Evolutionary conservation across 345 rosid genomes (phyloP).

Genomic region (Eucalyptus viminalis): DNA sequence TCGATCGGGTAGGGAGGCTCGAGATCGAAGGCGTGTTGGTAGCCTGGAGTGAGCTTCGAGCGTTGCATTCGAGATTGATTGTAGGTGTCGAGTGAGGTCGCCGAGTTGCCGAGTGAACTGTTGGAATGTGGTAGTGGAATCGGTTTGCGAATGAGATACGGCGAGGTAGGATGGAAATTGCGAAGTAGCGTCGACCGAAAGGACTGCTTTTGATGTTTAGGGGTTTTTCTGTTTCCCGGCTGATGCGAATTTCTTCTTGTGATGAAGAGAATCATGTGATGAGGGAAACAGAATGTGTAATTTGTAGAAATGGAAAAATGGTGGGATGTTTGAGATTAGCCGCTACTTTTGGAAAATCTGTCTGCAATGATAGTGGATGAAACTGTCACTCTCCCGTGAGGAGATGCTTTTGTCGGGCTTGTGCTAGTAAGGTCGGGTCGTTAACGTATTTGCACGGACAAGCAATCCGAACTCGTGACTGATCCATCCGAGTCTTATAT

Average conservation of each 20-base stretch:
- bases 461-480: background rate
- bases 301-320: background rate
- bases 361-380: background rate
- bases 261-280: background rate
- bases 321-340: background rate
- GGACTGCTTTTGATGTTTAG: background rate
- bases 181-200: background rate
- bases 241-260: background rate
- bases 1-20: background rate
- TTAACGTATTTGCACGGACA: background rate
- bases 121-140: background rate
- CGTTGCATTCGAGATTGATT: background rate
- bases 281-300: background rate
- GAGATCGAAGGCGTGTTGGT: background rate
- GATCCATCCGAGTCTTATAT: background rate
- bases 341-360: background rate
- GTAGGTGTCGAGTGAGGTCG: background rate
- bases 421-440: background rate
- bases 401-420: background rate
- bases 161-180: background rate
- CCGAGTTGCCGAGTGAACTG: background rate
- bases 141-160: background rate
- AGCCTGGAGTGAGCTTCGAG: background rate
- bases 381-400: background rate
- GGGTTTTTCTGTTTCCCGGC: background rate